Conservation (phyloP, 495 filamentous ascomycete genomes). For the Neurospora sp. region DNA sequence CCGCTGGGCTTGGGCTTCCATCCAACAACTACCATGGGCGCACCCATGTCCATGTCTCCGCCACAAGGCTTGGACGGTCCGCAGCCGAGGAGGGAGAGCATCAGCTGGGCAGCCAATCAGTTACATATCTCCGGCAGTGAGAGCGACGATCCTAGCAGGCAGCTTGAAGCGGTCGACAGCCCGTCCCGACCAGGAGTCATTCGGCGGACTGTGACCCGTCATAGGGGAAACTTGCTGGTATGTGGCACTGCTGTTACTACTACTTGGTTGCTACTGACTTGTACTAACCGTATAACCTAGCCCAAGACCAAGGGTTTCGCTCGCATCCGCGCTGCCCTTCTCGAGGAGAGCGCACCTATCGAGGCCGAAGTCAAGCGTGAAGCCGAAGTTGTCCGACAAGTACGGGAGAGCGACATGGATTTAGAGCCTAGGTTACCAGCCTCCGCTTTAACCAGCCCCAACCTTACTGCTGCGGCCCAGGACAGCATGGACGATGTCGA, state of each 20-base stretch:
- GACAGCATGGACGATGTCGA: constrained; percentile 49
- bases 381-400: constrained; percentile 88
- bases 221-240: constrained; percentile 76
- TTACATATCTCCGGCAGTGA: constrained; percentile 71
- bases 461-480: constrained; percentile 22
- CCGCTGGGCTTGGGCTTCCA: constrained; percentile 31
- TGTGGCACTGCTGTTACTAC: constrained; percentile 15
- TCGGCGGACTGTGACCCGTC: constrained; percentile 63
- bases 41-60: constrained; percentile 32
- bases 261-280: background rate
- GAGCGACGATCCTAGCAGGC: constrained; percentile 62
- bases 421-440: constrained; percentile 30
- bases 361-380: constrained; percentile 86
- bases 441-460: constrained; percentile 45
- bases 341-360: constrained; percentile 77
- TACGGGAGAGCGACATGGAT: constrained; percentile 62
- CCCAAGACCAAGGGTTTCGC: constrained; percentile 95
- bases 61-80: constrained; percentile 20
- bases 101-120: constrained; percentile 79
- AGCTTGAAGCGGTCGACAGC: constrained; percentile 36
- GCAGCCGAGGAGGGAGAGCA: constrained; percentile 64
- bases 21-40: constrained; percentile 13
- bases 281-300: constrained; percentile 22
- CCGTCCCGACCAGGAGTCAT: constrained; percentile 44
- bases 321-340: constrained; percentile 77